A percentile compares a stretch with the other conserved stretches of the same genome.
Conservation (phyloP, 2,329 filamentous ascomycete species). For the Exophiala phaeomuriformis region DNA sequence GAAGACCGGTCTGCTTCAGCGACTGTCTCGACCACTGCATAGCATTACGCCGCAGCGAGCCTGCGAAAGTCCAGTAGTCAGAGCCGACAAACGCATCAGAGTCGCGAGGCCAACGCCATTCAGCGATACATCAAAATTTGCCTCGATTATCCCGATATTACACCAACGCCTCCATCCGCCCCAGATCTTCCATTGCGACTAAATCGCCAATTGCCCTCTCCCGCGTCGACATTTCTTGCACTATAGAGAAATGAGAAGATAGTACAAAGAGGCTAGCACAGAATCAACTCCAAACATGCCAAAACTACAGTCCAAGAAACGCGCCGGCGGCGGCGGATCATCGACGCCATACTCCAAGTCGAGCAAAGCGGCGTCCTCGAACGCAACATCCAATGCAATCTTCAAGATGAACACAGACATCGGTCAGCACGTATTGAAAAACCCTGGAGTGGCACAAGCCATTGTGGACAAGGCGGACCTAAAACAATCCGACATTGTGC, state of each 20-base stretch:
- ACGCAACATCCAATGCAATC: slow-evolving; percentile 73
- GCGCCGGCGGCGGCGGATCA: slow-evolving; percentile 35
- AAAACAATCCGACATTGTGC: slow-evolving; percentile 80
- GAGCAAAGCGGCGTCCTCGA: slow-evolving; percentile 40
- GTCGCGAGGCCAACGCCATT: too few species aligned
- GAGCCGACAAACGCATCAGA: too few species aligned
- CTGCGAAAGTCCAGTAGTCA: too few species aligned
- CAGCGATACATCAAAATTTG: too few species aligned
- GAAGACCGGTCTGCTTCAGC: neutral
- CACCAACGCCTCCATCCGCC: too few species aligned
- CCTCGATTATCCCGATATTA: too few species aligned
- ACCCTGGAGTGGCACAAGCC: slow-evolving; percentile 72
- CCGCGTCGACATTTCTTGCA: neutral
- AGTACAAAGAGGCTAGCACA: neutral
- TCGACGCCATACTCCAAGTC: slow-evolving; percentile 36
- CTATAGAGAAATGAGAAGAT: neutral
- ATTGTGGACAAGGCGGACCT: slow-evolving; percentile 82
- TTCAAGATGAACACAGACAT: slow-evolving; percentile 96
- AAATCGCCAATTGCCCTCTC: neutral
- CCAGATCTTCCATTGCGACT: neutral
- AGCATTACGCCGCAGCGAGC: too few species aligned
- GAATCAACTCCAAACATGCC: slow-evolving; percentile 39
- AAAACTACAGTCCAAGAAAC: slow-evolving; percentile 49
- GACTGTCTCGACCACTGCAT: neutral
- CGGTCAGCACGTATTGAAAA: slow-evolving; percentile 88